These are phyloP conservation scores for Takashimella tepidaria DNA, from an alignment of 1,284 basidiomycete species.

Conservation along the genomic window DNA sequence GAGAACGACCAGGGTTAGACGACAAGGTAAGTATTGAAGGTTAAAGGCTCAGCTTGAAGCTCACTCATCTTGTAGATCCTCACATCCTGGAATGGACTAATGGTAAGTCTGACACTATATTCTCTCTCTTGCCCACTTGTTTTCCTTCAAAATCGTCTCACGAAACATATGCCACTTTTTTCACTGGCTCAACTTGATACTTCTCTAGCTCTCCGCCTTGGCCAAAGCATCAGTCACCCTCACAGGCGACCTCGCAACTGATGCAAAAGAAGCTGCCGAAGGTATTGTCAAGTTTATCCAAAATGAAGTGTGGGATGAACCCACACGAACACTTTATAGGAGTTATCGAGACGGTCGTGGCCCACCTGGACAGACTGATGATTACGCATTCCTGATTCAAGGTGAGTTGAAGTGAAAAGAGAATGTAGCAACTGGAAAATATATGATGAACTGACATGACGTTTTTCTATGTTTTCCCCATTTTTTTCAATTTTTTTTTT, in stretches of 20 bases:
- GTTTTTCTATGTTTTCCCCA: too few relatives aligned
- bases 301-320: slow-evolving; percentile 25
- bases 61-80: too few relatives aligned
- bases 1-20: slow-evolving; percentile 50
- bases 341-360: slow-evolving; percentile 41
- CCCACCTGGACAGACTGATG: slow-evolving; percentile 38
- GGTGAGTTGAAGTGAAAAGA: slow-evolving; percentile 4
- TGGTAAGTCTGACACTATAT: slow-evolving; percentile 48
- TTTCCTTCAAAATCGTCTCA: too few relatives aligned
- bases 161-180: too few relatives aligned
- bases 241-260: slow-evolving; percentile 12
- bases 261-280: slow-evolving; percentile 18
- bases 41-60: too few relatives aligned
- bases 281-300: slow-evolving; percentile 26
- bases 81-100: slow-evolving; percentile 52
- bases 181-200: background rate
- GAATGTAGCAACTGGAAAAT: slow-evolving; percentile 2
- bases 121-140: too few relatives aligned
- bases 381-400: slow-evolving; percentile 41
- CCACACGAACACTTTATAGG: slow-evolving; percentile 18
- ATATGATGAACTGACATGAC: too few relatives aligned
- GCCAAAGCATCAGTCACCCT: slow-evolving; percentile 20
- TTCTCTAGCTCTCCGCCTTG: slow-evolving; percentile 26
- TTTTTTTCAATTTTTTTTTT: too few relatives aligned
- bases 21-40: slow-evolving; percentile 42